These are phyloP conservation scores for Shiraia bambusicola DNA, from an alignment of 2,329 filamentous ascomycete species.

Conservation along the genomic window DNA sequence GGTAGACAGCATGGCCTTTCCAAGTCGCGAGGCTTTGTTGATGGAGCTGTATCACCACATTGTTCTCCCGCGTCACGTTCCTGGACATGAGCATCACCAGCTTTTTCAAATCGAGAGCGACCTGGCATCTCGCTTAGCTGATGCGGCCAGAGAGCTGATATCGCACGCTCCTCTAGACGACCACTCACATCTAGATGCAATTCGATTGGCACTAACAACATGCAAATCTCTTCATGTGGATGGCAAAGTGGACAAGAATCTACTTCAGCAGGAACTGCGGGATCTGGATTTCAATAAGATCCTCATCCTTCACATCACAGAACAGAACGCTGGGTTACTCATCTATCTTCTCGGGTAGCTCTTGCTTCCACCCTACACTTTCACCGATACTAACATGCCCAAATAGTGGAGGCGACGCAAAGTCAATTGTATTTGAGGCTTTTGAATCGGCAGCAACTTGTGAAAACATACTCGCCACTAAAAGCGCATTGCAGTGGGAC, in stretches of 20 bases:
- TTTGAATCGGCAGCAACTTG: slow-evolving; percentile 62
- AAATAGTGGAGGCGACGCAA: slow-evolving; percentile 9
- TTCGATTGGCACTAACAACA: slow-evolving; percentile 18
- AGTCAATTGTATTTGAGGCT: slow-evolving; percentile 55
- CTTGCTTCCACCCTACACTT: slow-evolving; percentile 4
- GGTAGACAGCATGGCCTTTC: slow-evolving; percentile 20
- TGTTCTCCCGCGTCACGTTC: slow-evolving; percentile 43
- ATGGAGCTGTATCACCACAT: slow-evolving; percentile 41
- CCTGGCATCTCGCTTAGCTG: slow-evolving; percentile 33
- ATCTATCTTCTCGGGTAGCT: slow-evolving; percentile 43
- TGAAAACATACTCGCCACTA: slow-evolving; percentile 54
- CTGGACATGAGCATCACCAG: slow-evolving; percentile 37
- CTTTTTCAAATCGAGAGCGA: slow-evolving; percentile 28
- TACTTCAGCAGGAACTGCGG: slow-evolving; percentile 22
- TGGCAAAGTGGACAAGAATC: slow-evolving; percentile 24
- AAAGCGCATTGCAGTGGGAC: slow-evolving; percentile 57
- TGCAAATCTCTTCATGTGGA: slow-evolving; percentile 25
- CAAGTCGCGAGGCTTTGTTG: slow-evolving; percentile 12
- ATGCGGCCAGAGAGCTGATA: slow-evolving; percentile 22
- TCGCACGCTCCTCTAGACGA: slow-evolving; percentile 11
- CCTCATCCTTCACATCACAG: slow-evolving; percentile 49
- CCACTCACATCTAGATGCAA: slow-evolving; percentile 11
- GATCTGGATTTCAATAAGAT: slow-evolving; percentile 19
- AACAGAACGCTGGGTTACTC: slow-evolving; percentile 54
- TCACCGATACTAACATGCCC: slow-evolving; percentile 3